Base-by-base conservation (phyloP, 306 rosid genomes). In the Ochetophila trinervis region DNA sequence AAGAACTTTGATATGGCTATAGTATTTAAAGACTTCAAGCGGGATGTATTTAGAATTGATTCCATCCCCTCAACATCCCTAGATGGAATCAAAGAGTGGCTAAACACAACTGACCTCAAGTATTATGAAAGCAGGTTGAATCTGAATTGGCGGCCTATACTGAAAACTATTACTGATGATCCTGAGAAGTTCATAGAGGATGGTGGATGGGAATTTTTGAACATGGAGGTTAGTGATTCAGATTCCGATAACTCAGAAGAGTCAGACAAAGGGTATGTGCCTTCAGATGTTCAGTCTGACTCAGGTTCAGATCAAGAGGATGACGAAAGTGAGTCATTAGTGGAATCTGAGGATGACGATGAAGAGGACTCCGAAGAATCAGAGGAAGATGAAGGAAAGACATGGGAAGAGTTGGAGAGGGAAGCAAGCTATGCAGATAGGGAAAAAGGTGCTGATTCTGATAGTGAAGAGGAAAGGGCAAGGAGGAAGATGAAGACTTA, bases 321-420 rank as follows among this genome's bases (percentile, higher is more conserved):
- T 52, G 68, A 70, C 3, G 80, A 69, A 37, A 76, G 72, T 4
- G 80, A 64, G 72, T 76, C 80, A 22, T 53, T 76, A 58, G 80
- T 76, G 45, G 80, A 76, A 51, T 76, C 80, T 0, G 80, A 76
- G 22, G 80, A 75, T 10, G 80, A 70, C 21, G 80, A 64, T 35
- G 68, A 57, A 32, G 76, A 74, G 17, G 78, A 60, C 32, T 60
- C 73, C 2, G 73, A 62, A 44, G 80, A 65, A 47, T 70, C 72
- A 12, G 80, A 76, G 60, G 80, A 76, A 55, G 80, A 70, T 14
- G 72, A 76, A 59, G 80, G 80, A 42, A 76, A 63, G 54, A 70
- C 80, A 17, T 76, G 76, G 76, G 80, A 76, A 70, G 80, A 76
- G 67, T 34, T 76, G 49, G 80, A 76, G 72, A 76, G 80, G 64